phyloP scores from a whole-genome alignment of 2,329 filamentous ascomycete species.

The Trichoderma sp. region DNA sequence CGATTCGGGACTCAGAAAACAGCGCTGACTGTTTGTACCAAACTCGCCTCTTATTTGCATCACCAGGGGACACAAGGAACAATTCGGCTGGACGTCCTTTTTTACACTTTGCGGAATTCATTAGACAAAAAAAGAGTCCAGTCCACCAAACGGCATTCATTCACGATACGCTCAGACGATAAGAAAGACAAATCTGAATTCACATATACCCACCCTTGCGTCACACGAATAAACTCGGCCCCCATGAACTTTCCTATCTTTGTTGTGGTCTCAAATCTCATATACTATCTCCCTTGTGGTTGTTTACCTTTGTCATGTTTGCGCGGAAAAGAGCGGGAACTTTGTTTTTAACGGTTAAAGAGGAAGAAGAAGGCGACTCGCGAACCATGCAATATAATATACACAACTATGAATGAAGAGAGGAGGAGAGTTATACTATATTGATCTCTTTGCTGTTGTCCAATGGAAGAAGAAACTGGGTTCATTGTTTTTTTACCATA shows the following conservation, averaged over 20 bases:
- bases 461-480: background rate
- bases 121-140: background rate
- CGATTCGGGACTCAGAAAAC: background rate
- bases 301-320: background rate
- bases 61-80: background rate
- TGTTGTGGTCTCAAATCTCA: background rate
- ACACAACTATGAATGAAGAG: background rate
- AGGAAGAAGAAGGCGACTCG: background rate
- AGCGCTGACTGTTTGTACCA: background rate
- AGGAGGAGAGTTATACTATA: background rate
- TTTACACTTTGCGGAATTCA: background rate
- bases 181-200: background rate
- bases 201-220: slow-evolving; percentile 7
- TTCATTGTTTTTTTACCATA: background rate
- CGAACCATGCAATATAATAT: background rate
- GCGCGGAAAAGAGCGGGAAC: background rate
- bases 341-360: background rate
- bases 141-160: background rate
- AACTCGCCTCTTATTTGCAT: background rate
- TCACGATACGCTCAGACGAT: slow-evolving; percentile 3
- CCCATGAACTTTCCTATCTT: background rate
- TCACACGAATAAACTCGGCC: slow-evolving; percentile 1
- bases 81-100: background rate
- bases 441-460: background rate
- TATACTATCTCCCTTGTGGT: background rate